Base-by-base conservation (phyloP, 345 rosid genomes). In the Bruguiera sexangula region DNA sequence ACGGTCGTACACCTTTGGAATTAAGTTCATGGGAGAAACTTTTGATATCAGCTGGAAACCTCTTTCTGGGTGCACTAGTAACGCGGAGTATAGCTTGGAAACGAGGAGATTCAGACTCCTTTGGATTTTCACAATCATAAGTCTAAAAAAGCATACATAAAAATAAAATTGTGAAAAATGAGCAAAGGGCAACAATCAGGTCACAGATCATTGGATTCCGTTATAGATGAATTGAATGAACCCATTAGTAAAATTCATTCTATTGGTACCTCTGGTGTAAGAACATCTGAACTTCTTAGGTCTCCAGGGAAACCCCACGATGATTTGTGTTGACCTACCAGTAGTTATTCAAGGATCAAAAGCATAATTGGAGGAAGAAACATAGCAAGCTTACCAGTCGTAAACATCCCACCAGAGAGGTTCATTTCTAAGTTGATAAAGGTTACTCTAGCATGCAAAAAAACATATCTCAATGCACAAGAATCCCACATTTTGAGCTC, bases 61-160 rank as follows among this genome's bases (percentile, higher is more conserved):
- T 90, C 88, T 88, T 96, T 66, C 89, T 83, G 34, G 98, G 95
- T 67, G 97, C 98, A 88, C 94, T 96, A 36, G 99, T 96, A 66
- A 89, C 80, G 60, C 99, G 94, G 27, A 96, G 96, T 67, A 96
- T 86, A 39, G 99, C 98, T 88, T 96, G 98, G 77, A 92, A 90
- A 66, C 98, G 96, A 16, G 99, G 99, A 65, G 99, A 96, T 76
- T 96, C 99, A 29, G 99, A 96, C 81, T 92, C 99, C 88, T 92
- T 84, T 11, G 93, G 88, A 79, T 84, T 86, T 79, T 87, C 90
- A 83, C 82, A 89, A 71, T 85, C 92, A 84, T 72, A 84, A 84
- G 74, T 80, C 92, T 88, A 76, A 32, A 73, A 80, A 65, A 75
- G 70, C 24, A 76, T 67, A 74, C 62, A 77, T 61, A 76, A 56